Base-by-base conservation (phyloP, 202 grass and related monocot species). In the Eragrostis tef region DNA sequence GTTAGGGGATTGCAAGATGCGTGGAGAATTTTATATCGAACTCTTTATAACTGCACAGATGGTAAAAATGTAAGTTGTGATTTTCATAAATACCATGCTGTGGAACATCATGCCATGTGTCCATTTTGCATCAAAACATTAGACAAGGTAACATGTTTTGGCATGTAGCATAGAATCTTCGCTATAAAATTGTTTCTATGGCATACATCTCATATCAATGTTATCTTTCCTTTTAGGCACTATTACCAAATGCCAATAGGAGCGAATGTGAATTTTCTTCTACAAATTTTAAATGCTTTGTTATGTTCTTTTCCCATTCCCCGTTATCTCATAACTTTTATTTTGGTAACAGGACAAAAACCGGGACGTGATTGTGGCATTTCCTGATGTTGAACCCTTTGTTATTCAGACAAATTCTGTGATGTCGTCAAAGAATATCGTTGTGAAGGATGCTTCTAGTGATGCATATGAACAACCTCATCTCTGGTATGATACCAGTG, bases 41-140 rank as follows among this genome's bases (percentile, higher is more conserved):
- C 94, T 76, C 57, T 97, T 11, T 97, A 97, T 75, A 97, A 93
- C 45, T 97, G 94, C 51, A 93, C 91, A 42, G 94, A 97, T 69
- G 91, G 90, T 60, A 90, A 90, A 78, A 85, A 91, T 76, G 93
- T 97, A 83, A 89, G 90, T 87, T 82, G 6, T 59, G 7, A 42
- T 75, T 63, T 62, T 70, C 9, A 17, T 10, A 19, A 66, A 17
- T 64, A 54, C 6, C 47, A 82, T 83, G 46, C 16, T 78, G 63
- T 78, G 69, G 59, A 20, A 4, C 45, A 17, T 22, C 26, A 59
- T 39, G 39, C 44, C 4, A 13, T 72, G 31, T 53, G 19, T 75
- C 16, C 17, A n/a, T 61, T 45, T 75, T 26, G 11, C 22, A 1
- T 11, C 3, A 6, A 57, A 60, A 39, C 34, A 39, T 39, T 39